A percentile compares a stretch with the other conserved stretches of the same genome.
These are phyloP conservation scores for Gigaspora rosea DNA, from an alignment of 192 early-diverging fungal species.

Conservation along the genomic window DNA sequence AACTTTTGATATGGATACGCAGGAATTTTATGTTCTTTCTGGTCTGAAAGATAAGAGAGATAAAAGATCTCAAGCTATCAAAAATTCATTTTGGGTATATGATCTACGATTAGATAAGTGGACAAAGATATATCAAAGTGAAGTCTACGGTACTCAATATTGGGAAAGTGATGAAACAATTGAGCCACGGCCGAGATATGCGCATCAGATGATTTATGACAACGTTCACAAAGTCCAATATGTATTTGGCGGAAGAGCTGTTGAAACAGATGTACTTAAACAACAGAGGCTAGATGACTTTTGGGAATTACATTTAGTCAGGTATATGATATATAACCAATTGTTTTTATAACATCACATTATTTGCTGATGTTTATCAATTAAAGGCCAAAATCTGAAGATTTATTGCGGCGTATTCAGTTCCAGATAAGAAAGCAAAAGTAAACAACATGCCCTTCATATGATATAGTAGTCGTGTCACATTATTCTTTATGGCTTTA, in stretches of 20 bases:
- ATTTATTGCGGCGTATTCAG: conserved; percentile 12
- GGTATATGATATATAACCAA: conserved; percentile 46
- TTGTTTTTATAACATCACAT: conserved; percentile 1
- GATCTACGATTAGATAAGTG: conserved; percentile 52
- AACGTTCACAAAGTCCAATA: conserved; percentile 67
- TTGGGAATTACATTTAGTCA: conserved; percentile 72
- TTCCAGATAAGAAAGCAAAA: conserved; percentile 26
- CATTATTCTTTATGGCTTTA: not conserved
- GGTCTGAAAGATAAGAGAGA: conserved; percentile 64
- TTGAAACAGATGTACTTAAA: conserved; percentile 54
- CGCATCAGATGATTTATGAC: conserved; percentile 92
- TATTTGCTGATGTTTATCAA: not conserved
- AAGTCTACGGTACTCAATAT: conserved; percentile 33
- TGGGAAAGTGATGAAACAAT: conserved; percentile 28
- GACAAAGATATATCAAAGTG: conserved; percentile 73
- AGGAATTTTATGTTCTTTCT: conserved; percentile 86
- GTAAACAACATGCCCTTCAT: not conserved
- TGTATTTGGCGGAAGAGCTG: conserved; percentile 95
- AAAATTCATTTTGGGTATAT: conserved; percentile 82
- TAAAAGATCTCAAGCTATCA: conserved; percentile 60
- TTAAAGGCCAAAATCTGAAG: conserved; percentile 16
- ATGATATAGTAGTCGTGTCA: not conserved
- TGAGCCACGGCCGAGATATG: conserved; percentile 87
- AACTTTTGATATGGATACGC: conserved; percentile 73
- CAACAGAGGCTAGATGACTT: conserved; percentile 79